Base-by-base conservation (phyloP, 78 protist genomes). In the Capsaspora owczarzaki region DNA sequence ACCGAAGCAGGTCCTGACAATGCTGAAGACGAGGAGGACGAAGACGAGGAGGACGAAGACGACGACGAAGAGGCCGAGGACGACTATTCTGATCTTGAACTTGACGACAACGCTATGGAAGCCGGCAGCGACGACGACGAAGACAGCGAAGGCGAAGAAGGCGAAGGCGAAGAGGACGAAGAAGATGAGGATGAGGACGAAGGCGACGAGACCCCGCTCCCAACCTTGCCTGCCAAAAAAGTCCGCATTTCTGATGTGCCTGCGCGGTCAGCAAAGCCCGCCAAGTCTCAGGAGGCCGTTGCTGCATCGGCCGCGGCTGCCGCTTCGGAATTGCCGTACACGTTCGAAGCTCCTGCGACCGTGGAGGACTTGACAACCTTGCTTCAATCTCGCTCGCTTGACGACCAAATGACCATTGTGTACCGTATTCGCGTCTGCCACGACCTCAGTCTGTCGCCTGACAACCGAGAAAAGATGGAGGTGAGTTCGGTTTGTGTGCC, bases 161-260 rank as follows among this genome's bases (percentile, higher is more conserved):
- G 49, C 37, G 84, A 80, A 37, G 84, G 51, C 16, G 80, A 56
- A 5, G 80, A 76, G 80, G 80, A 37, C 46, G 60, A 44, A 19
- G 20, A 14, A 4, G 84, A 81, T 31, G 78, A 51, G 37, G 78
- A 71, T 41, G 76, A 56, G 31, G 79, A 75, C 33, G 49, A 27
- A 0, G 60, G 61, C 25, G 79, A 41, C 68, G 79, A 75, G 60
- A 22, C n/a, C n/a, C n/a, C n/a, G n/a, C n/a, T n/a, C n/a, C n/a
- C n/a, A n/a, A n/a, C n/a, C n/a, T n/a, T 23, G 25, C 8, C 46
- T 40, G 44, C 8, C 12, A 41, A 10, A 8, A 29, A 69, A 14
- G 74, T 2, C 12, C 33, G 4, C 20, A 12, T 25, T 16, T 4
- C 33, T 25, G n/a, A 16, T 16, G 66, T 25, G 35, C 14, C 66